Base-by-base conservation (phyloP, 129 eudicot genomes). In the Centaurea solstitialis region DNA sequence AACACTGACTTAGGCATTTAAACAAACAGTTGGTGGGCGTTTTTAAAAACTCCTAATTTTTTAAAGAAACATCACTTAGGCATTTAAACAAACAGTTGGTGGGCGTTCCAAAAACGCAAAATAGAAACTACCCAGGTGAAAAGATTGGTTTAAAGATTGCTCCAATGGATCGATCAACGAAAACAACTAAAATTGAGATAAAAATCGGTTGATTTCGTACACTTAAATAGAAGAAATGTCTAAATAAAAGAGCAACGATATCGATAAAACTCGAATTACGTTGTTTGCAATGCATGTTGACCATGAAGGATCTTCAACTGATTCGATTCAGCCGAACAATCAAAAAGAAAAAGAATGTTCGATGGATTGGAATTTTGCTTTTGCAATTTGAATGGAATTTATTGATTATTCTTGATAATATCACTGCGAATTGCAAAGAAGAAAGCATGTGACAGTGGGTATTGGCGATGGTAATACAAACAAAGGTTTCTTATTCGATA, bases 241-340 rank as follows among this genome's bases (percentile, higher is more conserved):
- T 22, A 17, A 68, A 50, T 38, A 45, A 30, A 68, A 68, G 22
- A 50, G 53, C 13, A 7, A 3, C 17, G 68, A 20, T 9, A 37
- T 45, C n/a, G 62, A 9, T n/a, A 76, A 41, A 76, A 50, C 59
- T 69, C 70, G 71, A 18, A 71, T 59, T 15, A 53, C 65, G 83
- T 79, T 71, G 83, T 79, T 23, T 21, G 77, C 77, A 38, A 71
- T 37, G 83, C 72, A 79, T 37, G 77, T 37, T 43, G 47, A 67
- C 30, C 61, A 70, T 74, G 20, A 65, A 21, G 75, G 74, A 43
- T 67, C 79, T 77, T 26, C 38, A 37, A 15, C 13, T 7, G 30
- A 76, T 37, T 39, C 33, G 30, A 76, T 37, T 39, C 33, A 6
- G 65, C 65, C 13, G 30, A 39, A 39, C 22, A 6, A 57, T 57